These are phyloP conservation scores for Chaetomiaceae sp. DNA, from an alignment of 2,329 filamentous ascomycete species.

Conservation along the genomic window DNA sequence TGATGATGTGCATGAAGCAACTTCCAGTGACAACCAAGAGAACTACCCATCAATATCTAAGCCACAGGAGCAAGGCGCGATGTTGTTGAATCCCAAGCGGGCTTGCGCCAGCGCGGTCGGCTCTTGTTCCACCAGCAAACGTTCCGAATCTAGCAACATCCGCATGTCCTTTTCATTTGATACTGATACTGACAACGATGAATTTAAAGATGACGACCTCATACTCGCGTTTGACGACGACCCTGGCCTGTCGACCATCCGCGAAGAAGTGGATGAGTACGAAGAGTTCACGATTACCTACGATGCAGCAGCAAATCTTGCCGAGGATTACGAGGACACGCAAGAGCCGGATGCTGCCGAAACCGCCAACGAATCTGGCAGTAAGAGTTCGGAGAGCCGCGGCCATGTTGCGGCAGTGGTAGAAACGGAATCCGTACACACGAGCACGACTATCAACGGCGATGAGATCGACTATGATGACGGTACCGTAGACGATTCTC, in stretches of 20 bases:
- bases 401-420: neutral
- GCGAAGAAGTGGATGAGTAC: constrained; percentile 18
- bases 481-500: constrained; percentile 26
- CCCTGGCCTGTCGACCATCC: constrained; percentile 17
- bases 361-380: neutral
- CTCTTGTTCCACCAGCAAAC: neutral
- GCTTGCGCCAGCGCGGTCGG: neutral
- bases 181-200: constrained; percentile 22
- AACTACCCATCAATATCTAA: neutral
- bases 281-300: constrained; percentile 8
- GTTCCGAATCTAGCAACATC: neutral
- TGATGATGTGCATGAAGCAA: constrained; percentile 10
- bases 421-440: constrained; percentile 21
- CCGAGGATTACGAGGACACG: neutral
- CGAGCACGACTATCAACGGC: constrained; percentile 33
- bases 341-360: neutral
- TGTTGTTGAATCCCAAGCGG: neutral
- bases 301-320: neutral
- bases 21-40: neutral
- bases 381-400: neutral
- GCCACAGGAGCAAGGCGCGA: neutral
- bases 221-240: constrained; percentile 17
- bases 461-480: constrained; percentile 38
- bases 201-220: constrained; percentile 21
- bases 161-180: constrained; percentile 10